A percentile compares a stretch with the other conserved stretches of the same genome.
Conservation (phyloP, 108 stramenopile species). For the Mediolabrus comicus region DNA sequence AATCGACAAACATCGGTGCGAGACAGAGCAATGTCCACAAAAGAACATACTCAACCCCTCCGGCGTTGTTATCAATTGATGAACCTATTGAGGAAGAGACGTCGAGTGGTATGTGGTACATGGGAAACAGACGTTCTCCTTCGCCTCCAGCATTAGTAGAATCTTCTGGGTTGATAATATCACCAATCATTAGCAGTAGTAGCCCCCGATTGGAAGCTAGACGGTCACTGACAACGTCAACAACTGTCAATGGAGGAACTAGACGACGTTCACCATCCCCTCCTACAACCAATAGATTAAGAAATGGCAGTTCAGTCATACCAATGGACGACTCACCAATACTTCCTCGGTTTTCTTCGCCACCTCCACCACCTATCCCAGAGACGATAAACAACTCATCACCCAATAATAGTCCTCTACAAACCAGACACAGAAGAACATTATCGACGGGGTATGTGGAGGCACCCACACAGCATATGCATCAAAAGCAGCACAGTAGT, state of each 20-base stretch:
- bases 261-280: conserved; percentile 5
- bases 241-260: neutral
- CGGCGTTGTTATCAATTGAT: conserved; percentile 28
- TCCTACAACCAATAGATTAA: neutral
- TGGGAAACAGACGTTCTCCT: conserved; percentile 17
- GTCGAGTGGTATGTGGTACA: conserved; percentile 25
- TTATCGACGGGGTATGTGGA: conserved; percentile 18
- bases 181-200: neutral
- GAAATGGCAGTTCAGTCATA: too few species aligned
- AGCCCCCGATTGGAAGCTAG: neutral
- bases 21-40: conserved; percentile 13
- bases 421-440: conserved; percentile 15
- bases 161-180: neutral
- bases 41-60: conserved; percentile 9
- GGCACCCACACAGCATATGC: neutral
- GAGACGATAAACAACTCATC: neutral
- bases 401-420: conserved; percentile 9
- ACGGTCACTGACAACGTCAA: neutral
- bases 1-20: too few species aligned
- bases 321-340: neutral
- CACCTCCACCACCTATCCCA: neutral
- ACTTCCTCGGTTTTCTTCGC: neutral
- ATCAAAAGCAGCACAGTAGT: neutral
- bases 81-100: conserved; percentile 39
- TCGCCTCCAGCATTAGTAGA: neutral